Evolutionary conservation across 2,329 filamentous ascomycete species (phyloP), one percentile per base, ranked within the genome.

Genomic region (Biscogniauxia marginata): DNA sequence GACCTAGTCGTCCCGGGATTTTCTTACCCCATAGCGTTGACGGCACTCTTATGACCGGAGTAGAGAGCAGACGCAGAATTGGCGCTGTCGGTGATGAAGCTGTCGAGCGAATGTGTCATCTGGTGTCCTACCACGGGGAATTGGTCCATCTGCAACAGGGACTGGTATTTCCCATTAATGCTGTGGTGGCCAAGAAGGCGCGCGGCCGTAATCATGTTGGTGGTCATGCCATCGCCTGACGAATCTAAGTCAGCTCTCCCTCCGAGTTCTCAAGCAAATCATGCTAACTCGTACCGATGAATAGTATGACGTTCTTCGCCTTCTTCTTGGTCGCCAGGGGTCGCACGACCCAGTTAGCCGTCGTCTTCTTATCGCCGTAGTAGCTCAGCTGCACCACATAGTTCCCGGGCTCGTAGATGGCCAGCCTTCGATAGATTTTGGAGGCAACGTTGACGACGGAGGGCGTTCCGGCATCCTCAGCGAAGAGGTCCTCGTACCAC

Each of bases 51-150:
- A 78, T 95, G 90, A 30, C 91, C 91, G 21, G 84, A 86, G 76
- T 93, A 95, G 18, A 95, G 78, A 16, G 90, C 89, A 46, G 88
- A 90, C 3, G 90, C 90, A 4, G 88, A 91, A 75, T 95, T 95
- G 74, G 91, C 91, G 58, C 87, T 91, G 72, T 95, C 90, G 39
- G 90, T 95, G 70, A 95, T 93, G 79, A 90, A 93, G 50, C 80
- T 86, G 75, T 93, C 90, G 68, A 95, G 84, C 1, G 89, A 93
- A 74, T 93, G 90, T 9, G 90, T 93, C 87, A 95, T 93, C 75
- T 93, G 90, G 72, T 96, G 91, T 19, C 91, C 91, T 9, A 93
- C 70, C n/a, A 93, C 83, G 2, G 91, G 90, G 74, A 95, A 95
- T 68, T 91, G 82, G 76, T 96, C 91, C 78, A 96, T 79, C 68